phyloP scores from a whole-genome alignment of 2,329 filamentous ascomycete species.

The Botrytis paeoniae region DNA sequence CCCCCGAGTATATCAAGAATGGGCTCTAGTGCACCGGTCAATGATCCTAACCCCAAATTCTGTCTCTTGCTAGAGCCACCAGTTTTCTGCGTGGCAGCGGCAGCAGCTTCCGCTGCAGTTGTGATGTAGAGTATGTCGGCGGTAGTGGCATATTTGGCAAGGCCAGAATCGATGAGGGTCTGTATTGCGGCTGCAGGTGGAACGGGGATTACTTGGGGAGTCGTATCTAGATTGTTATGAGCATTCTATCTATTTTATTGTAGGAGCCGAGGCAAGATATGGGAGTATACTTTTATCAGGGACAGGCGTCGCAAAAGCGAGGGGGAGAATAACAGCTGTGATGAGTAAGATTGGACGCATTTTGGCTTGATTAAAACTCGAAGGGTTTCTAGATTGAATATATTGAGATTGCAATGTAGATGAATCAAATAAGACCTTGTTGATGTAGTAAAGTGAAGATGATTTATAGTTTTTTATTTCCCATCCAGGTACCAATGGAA shows the following conservation, averaged over 20 bases:
- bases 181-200: background rate
- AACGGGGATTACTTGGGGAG: too few relatives aligned
- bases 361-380: background rate
- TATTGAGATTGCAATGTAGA: background rate
- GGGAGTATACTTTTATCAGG: background rate
- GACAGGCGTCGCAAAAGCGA: conserved; percentile 8
- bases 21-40: background rate
- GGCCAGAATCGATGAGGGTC: background rate
- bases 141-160: background rate
- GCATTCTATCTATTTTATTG: background rate
- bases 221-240: background rate
- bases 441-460: background rate
- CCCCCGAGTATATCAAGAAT: background rate
- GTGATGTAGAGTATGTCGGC: background rate
- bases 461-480: background rate
- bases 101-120: background rate
- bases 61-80: background rate
- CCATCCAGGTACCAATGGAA: too few relatives aligned
- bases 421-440: background rate
- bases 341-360: conserved; percentile 9
- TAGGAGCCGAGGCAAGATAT: background rate
- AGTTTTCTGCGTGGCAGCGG: background rate
- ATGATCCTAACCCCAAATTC: background rate
- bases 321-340: background rate
- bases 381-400: background rate